Base-by-base conservation (phyloP, 1,284 basidiomycete species). In the Ustilago cynodontis region DNA sequence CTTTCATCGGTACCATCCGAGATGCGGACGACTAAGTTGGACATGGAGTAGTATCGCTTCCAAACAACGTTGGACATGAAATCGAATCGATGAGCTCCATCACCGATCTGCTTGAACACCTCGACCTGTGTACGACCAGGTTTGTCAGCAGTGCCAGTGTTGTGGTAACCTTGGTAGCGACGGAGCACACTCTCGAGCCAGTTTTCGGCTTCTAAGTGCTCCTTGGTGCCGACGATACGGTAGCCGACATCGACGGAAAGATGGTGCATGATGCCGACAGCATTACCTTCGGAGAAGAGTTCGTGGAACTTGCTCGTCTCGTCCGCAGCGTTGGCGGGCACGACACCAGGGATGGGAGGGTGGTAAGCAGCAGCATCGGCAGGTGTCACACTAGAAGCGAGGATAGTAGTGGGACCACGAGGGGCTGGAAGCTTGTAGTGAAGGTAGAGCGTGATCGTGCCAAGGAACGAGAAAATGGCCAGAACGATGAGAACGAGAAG, bases 1-100 rank as follows among this genome's bases (percentile, higher is more conserved):
- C 78, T 75, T 51, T 89, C 88, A 3, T 88, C 87, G 4, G 93
- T 92, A 8, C 93, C 93, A 79, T 95, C 91, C 7, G 94, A 94
- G 47, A 99, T 88, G 53, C 94, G 93, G 6, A 98, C 89, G 63
- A 99, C 88, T 81, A 98, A 91, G 86, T 99, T 99, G 35, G 91
- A 90, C 59, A 99, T 90, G 79, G 93, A 65, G 59, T 92, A 90
- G 80, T 98, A 99, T 35, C 92, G 92, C 87, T 98, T 98, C 88
- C 96, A 94, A 4, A 98, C 89, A 43, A 93, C 81, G 92, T 90
- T 69, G 51, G 69, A 74, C 72, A 83, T 78, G 45, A 82, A 85
- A 53, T 85, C 82, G 67, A 82, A 85, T 4, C 80, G 78, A 56
- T 85, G 84, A 2, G 82, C 73, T 8, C 84, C 84, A 59, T 85